Conservation (phyloP, 768 basidiomycete genomes). For the Chalciporus pseudorubinellus region DNA sequence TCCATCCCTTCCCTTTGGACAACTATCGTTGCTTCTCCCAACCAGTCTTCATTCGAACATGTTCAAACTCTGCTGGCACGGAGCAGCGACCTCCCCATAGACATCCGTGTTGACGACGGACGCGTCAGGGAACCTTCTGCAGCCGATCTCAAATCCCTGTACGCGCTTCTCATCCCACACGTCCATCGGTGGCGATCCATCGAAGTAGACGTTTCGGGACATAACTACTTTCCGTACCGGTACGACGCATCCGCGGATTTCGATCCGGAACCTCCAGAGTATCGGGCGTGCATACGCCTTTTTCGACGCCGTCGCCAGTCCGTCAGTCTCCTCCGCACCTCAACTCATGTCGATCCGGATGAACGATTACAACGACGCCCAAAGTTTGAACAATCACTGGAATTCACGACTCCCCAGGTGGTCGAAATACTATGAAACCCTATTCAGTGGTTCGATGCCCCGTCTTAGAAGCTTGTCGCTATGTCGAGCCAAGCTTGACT, state of each 20-base stretch:
- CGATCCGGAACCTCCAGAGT: neutral
- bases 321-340: neutral
- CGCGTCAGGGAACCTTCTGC: too few relatives aligned
- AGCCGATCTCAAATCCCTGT: neutral
- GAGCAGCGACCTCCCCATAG: neutral
- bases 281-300: neutral
- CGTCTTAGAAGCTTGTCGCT: neutral
- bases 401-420: too few relatives aligned
- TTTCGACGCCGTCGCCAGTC: neutral
- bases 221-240: too few relatives aligned
- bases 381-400: neutral
- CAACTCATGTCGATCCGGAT: neutral
- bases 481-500: neutral
- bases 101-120: neutral
- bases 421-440: neutral
- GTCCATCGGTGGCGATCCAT: neutral
- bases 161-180: neutral
- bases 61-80: neutral
- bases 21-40: too few relatives aligned
- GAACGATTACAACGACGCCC: neutral
- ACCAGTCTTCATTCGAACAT: neutral
- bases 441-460: neutral
- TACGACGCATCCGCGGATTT: too few relatives aligned
- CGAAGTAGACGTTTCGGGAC: neutral
- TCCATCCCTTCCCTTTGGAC: too few relatives aligned